Conservation (phyloP, 1,139 yeast genomes). For the Yamadazyma friedrichii region DNA sequence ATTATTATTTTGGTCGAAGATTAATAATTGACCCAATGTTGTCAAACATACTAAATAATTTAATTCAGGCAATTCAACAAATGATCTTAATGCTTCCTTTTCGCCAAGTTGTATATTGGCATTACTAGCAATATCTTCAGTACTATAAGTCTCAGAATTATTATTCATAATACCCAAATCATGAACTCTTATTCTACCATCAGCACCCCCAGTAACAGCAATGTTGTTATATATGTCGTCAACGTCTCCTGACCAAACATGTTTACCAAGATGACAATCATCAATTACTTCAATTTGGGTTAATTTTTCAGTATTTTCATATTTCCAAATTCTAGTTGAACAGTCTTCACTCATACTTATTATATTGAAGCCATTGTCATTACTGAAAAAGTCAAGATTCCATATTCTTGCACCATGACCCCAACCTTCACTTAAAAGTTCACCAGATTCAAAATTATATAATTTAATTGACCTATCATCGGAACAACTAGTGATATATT, state of each 20-base stretch:
- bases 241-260: constrained; percentile 81
- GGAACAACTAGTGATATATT: constrained; percentile 72
- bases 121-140: constrained; percentile 28
- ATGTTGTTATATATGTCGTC: constrained; percentile 37
- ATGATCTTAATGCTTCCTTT: constrained; percentile 65
- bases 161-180: constrained; percentile 35
- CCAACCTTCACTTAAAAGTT: constrained; percentile 79
- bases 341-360: constrained; percentile 87
- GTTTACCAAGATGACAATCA: constrained; percentile 79
- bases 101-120: constrained; percentile 28
- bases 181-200: constrained; percentile 71
- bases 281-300: constrained; percentile 36
- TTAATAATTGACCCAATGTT: constrained; percentile 56
- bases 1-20: constrained; percentile 21
- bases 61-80: constrained; percentile 37
- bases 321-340: constrained; percentile 79
- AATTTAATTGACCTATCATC: constrained; percentile 87
- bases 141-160: constrained; percentile 23
- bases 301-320: constrained; percentile 22
- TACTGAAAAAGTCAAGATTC: constrained; percentile 61
- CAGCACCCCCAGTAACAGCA: constrained; percentile 85
- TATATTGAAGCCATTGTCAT: constrained; percentile 33
- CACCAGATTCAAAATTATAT: constrained; percentile 61
- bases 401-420: constrained; percentile 96
- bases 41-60: constrained; percentile 55